Evolutionary conservation across 2,329 filamentous ascomycete genomes (phyloP).

Genomic region (Cytospora schulzeri): DNA sequence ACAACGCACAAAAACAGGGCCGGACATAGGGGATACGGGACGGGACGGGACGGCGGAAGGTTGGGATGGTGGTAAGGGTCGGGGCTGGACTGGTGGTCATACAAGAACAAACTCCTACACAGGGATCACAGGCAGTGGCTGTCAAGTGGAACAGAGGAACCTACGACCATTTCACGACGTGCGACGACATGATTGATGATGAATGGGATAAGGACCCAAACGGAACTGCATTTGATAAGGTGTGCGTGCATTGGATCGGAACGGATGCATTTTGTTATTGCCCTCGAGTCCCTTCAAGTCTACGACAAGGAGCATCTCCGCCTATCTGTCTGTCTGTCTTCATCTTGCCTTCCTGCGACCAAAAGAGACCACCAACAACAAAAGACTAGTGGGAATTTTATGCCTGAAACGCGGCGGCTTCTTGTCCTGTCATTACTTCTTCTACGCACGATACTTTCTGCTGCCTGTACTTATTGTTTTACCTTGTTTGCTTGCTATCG

Average conservation of each 20-base stretch:
- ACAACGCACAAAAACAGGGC: conserved; percentile 1
- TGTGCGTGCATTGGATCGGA: conserved; percentile 1
- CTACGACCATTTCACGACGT: neutral
- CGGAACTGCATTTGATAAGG: conserved; percentile 21
- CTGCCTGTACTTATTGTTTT: neutral
- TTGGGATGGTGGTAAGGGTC: neutral
- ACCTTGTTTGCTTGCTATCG: neutral
- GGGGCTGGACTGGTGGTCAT: neutral
- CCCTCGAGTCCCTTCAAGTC: neutral
- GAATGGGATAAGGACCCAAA: conserved; percentile 4
- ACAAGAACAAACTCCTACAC: neutral
- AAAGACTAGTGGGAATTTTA: neutral
- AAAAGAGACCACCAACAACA: neutral
- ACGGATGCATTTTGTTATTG: neutral
- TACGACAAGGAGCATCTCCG: conserved; percentile 9
- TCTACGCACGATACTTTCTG: conserved; percentile 3
- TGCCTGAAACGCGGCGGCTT: conserved; percentile 15
- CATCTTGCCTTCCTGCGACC: conserved; percentile 7
- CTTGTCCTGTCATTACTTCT: conserved; percentile 21
- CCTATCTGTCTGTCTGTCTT: conserved; percentile 11
- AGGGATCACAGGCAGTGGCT: neutral
- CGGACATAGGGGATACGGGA: neutral
- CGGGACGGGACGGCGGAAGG: neutral
- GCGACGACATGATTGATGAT: neutral
- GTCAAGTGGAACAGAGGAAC: neutral